Base-by-base conservation (phyloP, 306 rosid species). In the Dalbergia cochinchinensis region DNA sequence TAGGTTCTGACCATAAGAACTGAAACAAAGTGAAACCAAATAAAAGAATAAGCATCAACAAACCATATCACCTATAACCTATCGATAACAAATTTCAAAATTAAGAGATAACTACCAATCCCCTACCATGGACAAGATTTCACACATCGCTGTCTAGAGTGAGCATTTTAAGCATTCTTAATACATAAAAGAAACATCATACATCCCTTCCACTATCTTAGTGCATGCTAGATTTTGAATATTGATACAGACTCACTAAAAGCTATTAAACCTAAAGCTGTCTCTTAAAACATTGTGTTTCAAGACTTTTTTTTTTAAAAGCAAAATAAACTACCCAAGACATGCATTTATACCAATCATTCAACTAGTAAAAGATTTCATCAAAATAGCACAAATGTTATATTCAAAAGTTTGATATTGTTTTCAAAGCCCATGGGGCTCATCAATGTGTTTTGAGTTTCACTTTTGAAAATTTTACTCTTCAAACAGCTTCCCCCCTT, bases 1-100 rank as follows among this genome's bases (percentile, higher is more conserved):
- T 84, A 95, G 86, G 83, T 95, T 95, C 80, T 95, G 99, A 75
- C 99, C 99, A 77, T 91, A 95, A 68, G 99, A 95, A 86, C 99
- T 95, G 92, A 82, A 74, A 89, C 69, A 84, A 74, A 48, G 42
- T 79, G 73, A 73, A 76, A 61, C 77, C 11, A 45, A 79, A 69
- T 66, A 71, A 53, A 81, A 35, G 31, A 59, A 13, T 35, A 42
- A 78, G 13, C 14, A 80, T 44, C 51, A 83, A 72, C 63, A 69
- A 65, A 62, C 48, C 73, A 57, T 65, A 48, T 13, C 54, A 48
- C 5, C 11, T 42, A n/a, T 50, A 35, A 66, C 55, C 76, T 35
- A 22, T 63, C 42, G 20, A n/a, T 44, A 58, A 64, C 14, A 68
- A 67, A 65, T 65, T 54, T 69, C 9, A 45, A 65, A 77, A 50